phyloP scores from a whole-genome alignment of 2,329 filamentous ascomycete species.

The Chalaropsis ovoidea region DNA sequence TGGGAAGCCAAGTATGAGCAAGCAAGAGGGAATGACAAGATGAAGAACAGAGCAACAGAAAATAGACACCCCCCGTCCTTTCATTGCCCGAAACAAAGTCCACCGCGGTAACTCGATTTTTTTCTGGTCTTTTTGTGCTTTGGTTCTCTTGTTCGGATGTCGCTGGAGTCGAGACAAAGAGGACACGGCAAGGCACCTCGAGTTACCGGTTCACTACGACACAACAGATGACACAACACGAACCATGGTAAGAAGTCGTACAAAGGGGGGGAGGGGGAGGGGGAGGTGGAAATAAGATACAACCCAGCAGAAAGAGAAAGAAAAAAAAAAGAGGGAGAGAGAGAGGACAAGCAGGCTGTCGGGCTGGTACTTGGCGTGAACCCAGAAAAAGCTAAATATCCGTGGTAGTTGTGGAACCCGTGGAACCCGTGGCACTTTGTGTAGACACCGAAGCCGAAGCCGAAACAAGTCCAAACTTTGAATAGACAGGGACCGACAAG shows the following conservation, averaged over 20 bases:
- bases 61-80: neutral
- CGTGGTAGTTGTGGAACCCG: neutral
- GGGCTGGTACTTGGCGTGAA: neutral
- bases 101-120: neutral
- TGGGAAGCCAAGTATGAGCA: neutral
- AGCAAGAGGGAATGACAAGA: no score
- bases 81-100: neutral
- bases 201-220: conserved; percentile 6
- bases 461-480: neutral
- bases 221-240: conserved; percentile 4
- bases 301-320: neutral
- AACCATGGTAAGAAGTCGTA: neutral
- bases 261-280: neutral
- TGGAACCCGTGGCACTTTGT: neutral
- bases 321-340: neutral
- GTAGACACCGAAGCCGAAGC: neutral
- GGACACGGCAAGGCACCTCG: neutral
- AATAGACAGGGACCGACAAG: neutral
- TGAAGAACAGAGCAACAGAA: no score
- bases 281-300: neutral
- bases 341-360: neutral
- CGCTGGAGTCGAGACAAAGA: neutral
- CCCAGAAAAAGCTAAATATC: neutral
- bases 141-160: neutral
- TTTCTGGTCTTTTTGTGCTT: neutral